Base-by-base conservation (phyloP, 2,329 filamentous ascomycete genomes). In the Cryphonectria parasitica region DNA sequence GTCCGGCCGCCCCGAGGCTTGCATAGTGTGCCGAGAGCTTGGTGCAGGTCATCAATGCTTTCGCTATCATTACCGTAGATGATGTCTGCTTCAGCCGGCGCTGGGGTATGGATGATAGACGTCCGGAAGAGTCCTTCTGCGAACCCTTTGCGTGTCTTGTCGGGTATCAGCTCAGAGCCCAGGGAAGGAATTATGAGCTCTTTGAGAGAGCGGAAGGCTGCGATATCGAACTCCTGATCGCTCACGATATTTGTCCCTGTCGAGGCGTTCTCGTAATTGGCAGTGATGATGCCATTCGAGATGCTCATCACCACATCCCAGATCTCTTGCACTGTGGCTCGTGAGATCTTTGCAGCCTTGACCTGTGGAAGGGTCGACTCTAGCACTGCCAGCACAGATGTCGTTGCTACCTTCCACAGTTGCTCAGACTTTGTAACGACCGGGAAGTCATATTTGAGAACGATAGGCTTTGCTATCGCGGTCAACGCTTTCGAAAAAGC, bases 141-240 rank as follows among this genome's bases (percentile, higher is more conserved):
- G 76, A 95, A 97, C 0, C 87, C 82, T 67, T 87, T 87, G 56
- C 94, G 89, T 3, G 91, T 88, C 73, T 84, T 83, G 73, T 95
- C 90, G 0, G 89, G 84, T 8, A 98, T 87, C 2, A 83, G 80
- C 7, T 87, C 78, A 0, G 89, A 87, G 2, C 94, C 92, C 0
- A 98, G 86, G 1, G 88, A 83, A 0, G 93, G 91, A 5, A 94
- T 91, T 56, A 97, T 90, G 45, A 98, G 85, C 13, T 88, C 84
- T 54, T 90, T 87, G 0, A 98, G 83, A 64, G 86, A 85, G 41
- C 82, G 82, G 78, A 98, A 97, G 0, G 92, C 90, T 1, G 82
- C 77, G 25, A 97, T 92, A 78, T 99, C 96, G 76, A 97, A 97
- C 1, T 84, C 80, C 80, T 98, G 91, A 76, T 99, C 95, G 11